Base-by-base conservation (phyloP, 2,329 filamentous ascomycete species). In the Penicillium psychrosexuale region DNA sequence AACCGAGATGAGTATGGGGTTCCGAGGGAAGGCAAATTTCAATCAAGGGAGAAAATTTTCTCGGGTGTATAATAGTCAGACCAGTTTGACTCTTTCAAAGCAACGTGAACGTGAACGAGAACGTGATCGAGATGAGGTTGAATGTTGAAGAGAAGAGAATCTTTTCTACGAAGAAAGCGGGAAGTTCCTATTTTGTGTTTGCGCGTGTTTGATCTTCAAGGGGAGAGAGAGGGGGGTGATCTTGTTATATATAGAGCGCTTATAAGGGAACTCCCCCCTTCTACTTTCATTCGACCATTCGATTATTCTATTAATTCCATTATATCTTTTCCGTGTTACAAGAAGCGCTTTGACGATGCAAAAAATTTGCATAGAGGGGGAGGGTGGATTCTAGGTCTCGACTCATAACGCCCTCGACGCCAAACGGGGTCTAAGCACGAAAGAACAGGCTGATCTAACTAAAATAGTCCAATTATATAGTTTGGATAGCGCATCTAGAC, bases 131-230 rank as follows among this genome's bases (percentile, higher is more conserved):
- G 54, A 49, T 48, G 57, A 57, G 39, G 24, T 53, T 60, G 61
- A 50, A 55, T 56, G 59, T 60, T 60, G 54, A 37, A 39, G 22
- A 51, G 48, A 43, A 49, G 59, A 64, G 62, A 63, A 60, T 60
- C 49, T 62, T 62, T 60, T 59, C 46, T 57, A 58, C 56, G 60
- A 62, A 61, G 56, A 59, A 59, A 62, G 55, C 56, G 57, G 62
- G 62, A 60, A 65, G 56, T 58, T 61, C 50, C 50, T 43, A 48
- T 54, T 64, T 64, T 53, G 61, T 65, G 62, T 65, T 65, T 64
- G 61, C 54, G 56, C 47, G 53, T 65, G 62, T 63, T 65, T 64
- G 62, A 55, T 54, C 51, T 63, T 51, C 34, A 52, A 52, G 49
- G 51, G 27, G 38, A 24, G 38, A 34, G 42, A 22, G 28, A 30